Evolutionary conservation across 768 basidiomycete species (phyloP), one percentile per base, ranked within the genome.

Genomic region (Hirschioporus abietinus): DNA sequence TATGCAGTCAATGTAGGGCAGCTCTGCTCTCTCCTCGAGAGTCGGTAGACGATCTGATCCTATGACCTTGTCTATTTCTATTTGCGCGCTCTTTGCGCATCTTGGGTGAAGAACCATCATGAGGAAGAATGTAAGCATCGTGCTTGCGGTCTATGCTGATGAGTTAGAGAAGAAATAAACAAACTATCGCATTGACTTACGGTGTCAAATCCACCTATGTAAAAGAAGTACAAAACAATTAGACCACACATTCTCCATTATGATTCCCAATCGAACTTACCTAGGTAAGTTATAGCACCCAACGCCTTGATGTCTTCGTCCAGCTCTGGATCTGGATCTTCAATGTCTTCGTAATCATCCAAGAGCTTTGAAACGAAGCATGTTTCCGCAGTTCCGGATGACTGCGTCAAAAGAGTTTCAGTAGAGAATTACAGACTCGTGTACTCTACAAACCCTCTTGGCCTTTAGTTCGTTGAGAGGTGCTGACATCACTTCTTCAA

Each of bases 1-100:
- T 42, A 73, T 65, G 27, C 63, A 64, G 18, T 70, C 69, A 24
- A 73, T 63, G 65, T 73, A 73, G 4, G 72, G 72, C n/a, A 72
- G 67, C 25, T 64, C 63, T 12, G 66, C 65, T 58, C 66, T 63
- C 62, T 73, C 72, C 25, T 68, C 71, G n/a, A 71, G 65, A 24
- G 71, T 68, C 17, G 71, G 71, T 35, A 72, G 66, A 17, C 68
- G 35, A 57, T 62, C 68, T 1, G 35, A 12, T 27, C 66, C 65
- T 3, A 70, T 58, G 26, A 70, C 52, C n/a, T 18, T 15, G 62
- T 71, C 70, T 18, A 71, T 65, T 52, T 71, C 68, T 18, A 52
- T 60, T 58, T 71, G 70, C 9, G 69, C 69, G 23, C 35, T 72
- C 20, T 30, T 25, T 20, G 63, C 64, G 17, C 63, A 26, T 0